Conservation (phyloP, 352 stramenopile species). For the Pythium grandisporangium region DNA sequence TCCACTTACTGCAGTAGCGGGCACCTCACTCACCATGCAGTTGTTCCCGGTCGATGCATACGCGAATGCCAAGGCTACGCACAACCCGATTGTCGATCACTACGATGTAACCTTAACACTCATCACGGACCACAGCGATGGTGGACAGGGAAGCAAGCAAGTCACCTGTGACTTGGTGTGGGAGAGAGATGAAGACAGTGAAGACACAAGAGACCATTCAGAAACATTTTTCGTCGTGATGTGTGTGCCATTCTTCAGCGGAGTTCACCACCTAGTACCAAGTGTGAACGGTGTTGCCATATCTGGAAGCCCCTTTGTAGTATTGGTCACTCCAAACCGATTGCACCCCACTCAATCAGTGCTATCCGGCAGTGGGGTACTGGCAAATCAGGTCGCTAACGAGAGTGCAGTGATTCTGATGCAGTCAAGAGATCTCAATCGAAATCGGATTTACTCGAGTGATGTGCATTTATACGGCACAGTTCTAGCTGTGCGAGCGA, state of each 20-base stretch:
- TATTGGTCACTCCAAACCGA: conserved; percentile 27
- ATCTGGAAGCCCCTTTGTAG: conserved; percentile 25
- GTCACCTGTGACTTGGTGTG: conserved; percentile 8
- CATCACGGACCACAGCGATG: conserved; percentile 31
- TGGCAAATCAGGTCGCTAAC: conserved; percentile 31
- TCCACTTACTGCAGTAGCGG: conserved; percentile 18
- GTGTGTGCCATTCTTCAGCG: conserved; percentile 26
- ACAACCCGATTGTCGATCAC: conserved; percentile 13
- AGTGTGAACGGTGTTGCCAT: conserved; percentile 28
- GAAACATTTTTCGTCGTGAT: conserved; percentile 11
- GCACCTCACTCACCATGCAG: conserved; percentile 20
- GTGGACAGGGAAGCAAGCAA: conserved; percentile 28
- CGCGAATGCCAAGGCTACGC: conserved; percentile 23
- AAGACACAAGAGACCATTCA: too few relatives aligned
- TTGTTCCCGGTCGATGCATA: conserved; percentile 34
- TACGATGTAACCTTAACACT: conserved; percentile 30
- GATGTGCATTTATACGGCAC: too few relatives aligned
- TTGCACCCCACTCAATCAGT: conserved; percentile 32
- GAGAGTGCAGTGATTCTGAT: conserved; percentile 26
- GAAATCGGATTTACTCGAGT: conserved; percentile 43
- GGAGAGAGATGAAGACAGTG: neutral
- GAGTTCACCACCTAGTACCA: conserved; percentile 42
- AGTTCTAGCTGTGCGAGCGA: too few relatives aligned
- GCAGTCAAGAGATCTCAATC: conserved; percentile 39
- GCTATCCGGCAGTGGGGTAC: conserved; percentile 34